These are phyloP conservation scores for Debaryomyces robertsiae DNA, from an alignment of 1,139 yeast genomes.

Conservation along the genomic window DNA sequence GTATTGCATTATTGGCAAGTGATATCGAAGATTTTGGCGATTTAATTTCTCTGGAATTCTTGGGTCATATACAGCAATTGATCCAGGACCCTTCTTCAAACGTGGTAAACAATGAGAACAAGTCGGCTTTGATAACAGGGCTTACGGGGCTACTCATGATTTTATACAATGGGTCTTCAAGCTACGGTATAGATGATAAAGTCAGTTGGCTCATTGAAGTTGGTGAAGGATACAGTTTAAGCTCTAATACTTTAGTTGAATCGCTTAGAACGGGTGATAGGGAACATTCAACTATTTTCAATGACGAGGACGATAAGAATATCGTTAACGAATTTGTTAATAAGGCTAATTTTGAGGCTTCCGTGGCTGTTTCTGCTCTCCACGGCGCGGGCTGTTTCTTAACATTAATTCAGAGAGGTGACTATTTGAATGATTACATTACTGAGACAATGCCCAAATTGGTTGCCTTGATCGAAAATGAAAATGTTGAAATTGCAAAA, in stretches of 20 bases:
- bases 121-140: constrained; percentile 47
- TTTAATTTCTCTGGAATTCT: constrained; percentile 43
- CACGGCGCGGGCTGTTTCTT: constrained; percentile 52
- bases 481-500: constrained; percentile 41
- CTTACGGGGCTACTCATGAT: constrained; percentile 46
- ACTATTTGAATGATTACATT: constrained; percentile 44
- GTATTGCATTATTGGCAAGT: constrained; percentile 46
- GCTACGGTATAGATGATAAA: constrained; percentile 52
- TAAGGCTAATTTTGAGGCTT: constrained; percentile 37
- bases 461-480: constrained; percentile 44
- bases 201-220: constrained; percentile 46
- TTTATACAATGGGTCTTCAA: constrained; percentile 51
- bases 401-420: constrained; percentile 44
- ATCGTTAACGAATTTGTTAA: constrained; percentile 39
- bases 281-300: constrained; percentile 46
- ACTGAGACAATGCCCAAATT: constrained; percentile 42
- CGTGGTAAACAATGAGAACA: constrained; percentile 39
- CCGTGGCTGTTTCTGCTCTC: constrained; percentile 45
- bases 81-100: constrained; percentile 39
- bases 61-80: constrained; percentile 34
- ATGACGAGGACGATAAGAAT: constrained; percentile 39
- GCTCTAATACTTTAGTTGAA: constrained; percentile 36
- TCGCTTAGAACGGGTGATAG: constrained; percentile 45
- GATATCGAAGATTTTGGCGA: constrained; percentile 56
- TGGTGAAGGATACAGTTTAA: constrained; percentile 46